Evolutionary conservation across 2,329 filamentous ascomycete genomes (phyloP).

Genomic region (Cryphonectria japonica): DNA sequence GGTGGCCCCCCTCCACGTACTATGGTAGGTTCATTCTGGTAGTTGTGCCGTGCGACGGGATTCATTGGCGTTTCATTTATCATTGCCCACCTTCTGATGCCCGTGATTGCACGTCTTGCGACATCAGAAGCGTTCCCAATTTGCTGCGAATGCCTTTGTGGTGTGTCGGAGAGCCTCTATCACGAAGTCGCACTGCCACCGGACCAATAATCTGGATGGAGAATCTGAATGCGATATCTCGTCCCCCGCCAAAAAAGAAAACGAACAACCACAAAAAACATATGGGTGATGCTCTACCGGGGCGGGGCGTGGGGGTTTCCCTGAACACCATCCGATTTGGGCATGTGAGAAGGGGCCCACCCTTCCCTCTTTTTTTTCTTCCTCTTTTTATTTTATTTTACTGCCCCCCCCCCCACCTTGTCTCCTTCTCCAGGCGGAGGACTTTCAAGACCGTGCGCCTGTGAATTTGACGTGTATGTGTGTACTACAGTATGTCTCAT

Average conservation of each 20-base stretch:
- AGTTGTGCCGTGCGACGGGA: not conserved
- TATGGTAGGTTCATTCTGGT: not conserved
- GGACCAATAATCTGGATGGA: not conserved
- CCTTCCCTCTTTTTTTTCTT: not conserved
- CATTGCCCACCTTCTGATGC: not conserved
- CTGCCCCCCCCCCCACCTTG: too few relatives aligned
- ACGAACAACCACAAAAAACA: not conserved
- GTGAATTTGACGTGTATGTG: not conserved
- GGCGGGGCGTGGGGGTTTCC: constrained; percentile 7
- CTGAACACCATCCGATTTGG: constrained; percentile 4
- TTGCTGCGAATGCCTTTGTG: not conserved
- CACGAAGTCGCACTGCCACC: not conserved
- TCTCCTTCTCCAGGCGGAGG: not conserved
- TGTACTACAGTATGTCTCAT: not conserved
- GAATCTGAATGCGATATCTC: not conserved
- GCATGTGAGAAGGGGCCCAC: constrained; percentile 12
- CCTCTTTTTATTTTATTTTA: too few relatives aligned
- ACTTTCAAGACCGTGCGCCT: not conserved
- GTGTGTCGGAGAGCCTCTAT: not conserved
- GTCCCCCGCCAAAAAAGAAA: not conserved
- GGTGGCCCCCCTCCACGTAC: not conserved
- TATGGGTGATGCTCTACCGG: not conserved
- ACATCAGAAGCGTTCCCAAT: not conserved
- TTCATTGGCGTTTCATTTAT: not conserved
- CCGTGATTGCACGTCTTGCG: not conserved